Percentiles rank a stretch among this genome's conserved stretches.
These are phyloP conservation scores for Brassica juncea DNA, from an alignment of 345 rosid species.

Conservation along the genomic window DNA sequence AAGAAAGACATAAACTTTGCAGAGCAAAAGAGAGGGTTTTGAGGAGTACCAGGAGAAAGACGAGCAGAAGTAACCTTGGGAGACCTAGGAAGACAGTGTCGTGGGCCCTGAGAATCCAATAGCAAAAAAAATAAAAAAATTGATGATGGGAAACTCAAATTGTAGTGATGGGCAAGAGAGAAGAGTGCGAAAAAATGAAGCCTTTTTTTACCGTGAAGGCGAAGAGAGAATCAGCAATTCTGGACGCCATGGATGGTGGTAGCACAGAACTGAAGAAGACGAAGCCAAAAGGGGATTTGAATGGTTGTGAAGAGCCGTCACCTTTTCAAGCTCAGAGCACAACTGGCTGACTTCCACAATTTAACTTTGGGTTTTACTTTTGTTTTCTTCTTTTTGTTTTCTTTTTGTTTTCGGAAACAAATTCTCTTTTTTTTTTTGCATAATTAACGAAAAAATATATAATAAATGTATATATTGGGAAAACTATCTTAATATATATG, in stretches of 20 bases:
- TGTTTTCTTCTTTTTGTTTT: neutral
- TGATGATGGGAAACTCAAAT: conserved; percentile 22
- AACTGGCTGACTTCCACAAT: neutral
- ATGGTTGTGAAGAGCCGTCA: conserved; percentile 34
- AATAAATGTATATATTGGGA: too few relatives aligned
- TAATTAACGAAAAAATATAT: neutral
- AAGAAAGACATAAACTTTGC: neutral
- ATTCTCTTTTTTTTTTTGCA: neutral
- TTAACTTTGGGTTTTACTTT: neutral
- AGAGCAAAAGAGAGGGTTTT: neutral
- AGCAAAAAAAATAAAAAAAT: conserved; percentile 21
- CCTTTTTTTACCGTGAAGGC: conserved; percentile 51
- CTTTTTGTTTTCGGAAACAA: neutral
- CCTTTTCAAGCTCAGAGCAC: conserved; percentile 26
- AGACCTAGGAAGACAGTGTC: conserved; percentile 49
- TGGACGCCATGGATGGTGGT: conserved; percentile 63
- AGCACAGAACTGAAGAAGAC: conserved; percentile 37
- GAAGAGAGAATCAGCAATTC: conserved; percentile 58
- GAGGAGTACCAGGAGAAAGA: conserved; percentile 58
- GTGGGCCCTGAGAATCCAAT: conserved; percentile 56
- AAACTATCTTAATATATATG: too few relatives aligned
- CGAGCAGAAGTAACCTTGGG: conserved; percentile 47
- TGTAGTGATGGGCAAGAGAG: conserved; percentile 9
- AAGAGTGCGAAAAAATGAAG: conserved; percentile 2
- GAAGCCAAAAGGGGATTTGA: conserved; percentile 23